A percentile compares a stretch with the other conserved stretches of the same genome.
These are phyloP conservation scores for Claviceps arundinis DNA, from an alignment of 2,329 filamentous ascomycete genomes.

Conservation along the genomic window DNA sequence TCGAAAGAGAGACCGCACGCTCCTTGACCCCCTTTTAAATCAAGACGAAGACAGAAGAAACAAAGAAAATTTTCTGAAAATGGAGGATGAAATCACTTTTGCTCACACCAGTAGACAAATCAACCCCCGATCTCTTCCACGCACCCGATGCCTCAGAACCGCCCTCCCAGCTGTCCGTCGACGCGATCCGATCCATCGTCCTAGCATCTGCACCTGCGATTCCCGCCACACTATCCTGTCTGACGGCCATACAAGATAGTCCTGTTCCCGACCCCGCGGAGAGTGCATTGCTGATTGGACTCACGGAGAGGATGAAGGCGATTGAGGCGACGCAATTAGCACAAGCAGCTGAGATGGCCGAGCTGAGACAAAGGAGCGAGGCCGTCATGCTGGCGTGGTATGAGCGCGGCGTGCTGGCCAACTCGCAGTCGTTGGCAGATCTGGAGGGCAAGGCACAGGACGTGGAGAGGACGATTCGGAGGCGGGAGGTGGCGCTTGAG, in stretches of 20 bases:
- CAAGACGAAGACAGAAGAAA: background rate
- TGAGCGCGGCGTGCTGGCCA: slow-evolving; percentile 54
- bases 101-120: slow-evolving; percentile 28
- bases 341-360: slow-evolving; percentile 49
- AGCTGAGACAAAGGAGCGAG: slow-evolving; percentile 51
- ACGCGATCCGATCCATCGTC: slow-evolving; percentile 40
- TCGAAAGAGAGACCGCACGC: background rate
- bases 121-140: slow-evolving; percentile 42
- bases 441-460: slow-evolving; percentile 54
- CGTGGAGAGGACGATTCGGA: slow-evolving; percentile 51
- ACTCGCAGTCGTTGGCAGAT: slow-evolving; percentile 55
- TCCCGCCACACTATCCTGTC: slow-evolving; percentile 40
- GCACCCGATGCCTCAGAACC: slow-evolving; percentile 29
- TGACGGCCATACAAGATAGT: slow-evolving; percentile 43
- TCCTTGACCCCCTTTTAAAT: background rate
- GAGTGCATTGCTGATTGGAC: slow-evolving; percentile 41
- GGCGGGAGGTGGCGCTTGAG: slow-evolving; percentile 47
- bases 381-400: slow-evolving; percentile 56
- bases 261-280: slow-evolving; percentile 42
- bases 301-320: slow-evolving; percentile 49
- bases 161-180: slow-evolving; percentile 36
- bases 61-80: background rate
- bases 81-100: background rate
- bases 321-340: slow-evolving; percentile 46
- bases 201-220: slow-evolving; percentile 43